A percentile compares a stretch with the other conserved stretches of the same genome.
Conservation (phyloP, 2,329 filamentous ascomycete genomes). For the Cladorrhinum sp. region DNA sequence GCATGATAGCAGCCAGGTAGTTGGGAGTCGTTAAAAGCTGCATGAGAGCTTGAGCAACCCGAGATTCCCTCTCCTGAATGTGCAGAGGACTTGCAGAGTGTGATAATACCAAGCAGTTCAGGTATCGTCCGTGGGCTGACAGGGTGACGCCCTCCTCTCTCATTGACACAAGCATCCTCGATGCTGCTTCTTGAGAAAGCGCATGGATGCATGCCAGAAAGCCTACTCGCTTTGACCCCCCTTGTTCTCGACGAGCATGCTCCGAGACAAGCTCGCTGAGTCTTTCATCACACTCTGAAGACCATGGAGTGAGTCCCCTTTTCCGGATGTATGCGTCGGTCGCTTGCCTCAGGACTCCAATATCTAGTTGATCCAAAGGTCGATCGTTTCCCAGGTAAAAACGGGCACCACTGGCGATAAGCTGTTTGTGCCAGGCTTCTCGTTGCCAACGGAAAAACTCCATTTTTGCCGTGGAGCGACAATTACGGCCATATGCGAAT, state of each 20-base stretch:
- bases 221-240: conserved; percentile 13
- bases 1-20: conserved; percentile 11
- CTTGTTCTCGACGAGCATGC: conserved; percentile 8
- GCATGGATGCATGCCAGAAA: conserved; percentile 16
- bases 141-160: conserved; percentile 10
- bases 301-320: conserved; percentile 8
- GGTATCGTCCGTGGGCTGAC: conserved; percentile 7
- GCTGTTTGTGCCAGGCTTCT: conserved; percentile 15
- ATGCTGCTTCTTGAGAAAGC: conserved; percentile 9
- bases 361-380: conserved; percentile 7
- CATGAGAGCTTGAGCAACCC: conserved; percentile 14
- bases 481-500: neutral
- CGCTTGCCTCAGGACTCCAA: conserved; percentile 4
- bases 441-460: conserved; percentile 4
- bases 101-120: conserved; percentile 12
- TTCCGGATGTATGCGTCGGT: conserved; percentile 12
- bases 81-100: conserved; percentile 6
- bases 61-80: conserved; percentile 8
- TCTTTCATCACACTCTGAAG: conserved; percentile 11
- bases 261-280: conserved; percentile 13
- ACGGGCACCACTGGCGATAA: conserved; percentile 14
- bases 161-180: conserved; percentile 6
- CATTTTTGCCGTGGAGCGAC: neutral
- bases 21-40: conserved; percentile 10
- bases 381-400: neutral